Base-by-base conservation (phyloP, 2,329 filamentous ascomycete genomes). In the Alternaria ethzedia region DNA sequence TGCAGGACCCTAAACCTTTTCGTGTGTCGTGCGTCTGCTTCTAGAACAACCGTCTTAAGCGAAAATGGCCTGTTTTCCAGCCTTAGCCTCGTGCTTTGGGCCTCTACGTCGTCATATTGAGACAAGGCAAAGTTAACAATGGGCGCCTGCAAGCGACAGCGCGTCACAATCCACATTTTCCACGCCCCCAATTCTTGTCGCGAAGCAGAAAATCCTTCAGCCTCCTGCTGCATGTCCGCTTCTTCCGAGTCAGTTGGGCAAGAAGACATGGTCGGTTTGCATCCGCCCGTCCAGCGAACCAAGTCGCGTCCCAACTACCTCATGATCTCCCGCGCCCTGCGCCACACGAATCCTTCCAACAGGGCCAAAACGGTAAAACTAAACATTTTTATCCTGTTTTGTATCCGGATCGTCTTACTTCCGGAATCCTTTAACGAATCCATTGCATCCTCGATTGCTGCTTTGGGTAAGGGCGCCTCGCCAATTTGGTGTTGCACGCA, bases 321-420 rank as follows among this genome's bases (percentile, higher is more conserved):
- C 30, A 52, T 41, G 30, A 52, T 41, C 49, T 25, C 32, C 49
- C 28, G 49, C 49, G 36, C 9, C 32, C 23, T 52, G 49, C 49
- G 28, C 49, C 49, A 52, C 49, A 15, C 20, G 17, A 52, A 52
- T 52, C 49, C 30, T 52, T 52, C 49, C 30, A 36, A 17, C 49
- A n/a, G 15, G 21, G 49, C 49, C 32, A 52, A 45, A 52, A 32
- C 30, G 49, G 49, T 52, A 52, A 52, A 52, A 41, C 30, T 12
- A 52, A 52, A 41, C 49, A 52, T 25, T 36, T 52, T 36, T 52
- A 36, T 41, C 30, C 49, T 52, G 49, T 52, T 52, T 52, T 41
- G 30, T 41, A 36, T 21, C 15, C 49, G 30, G 49, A 17, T 52
- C 30, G 49, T 32, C 49, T 52, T 36, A 25, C 28, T 36, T 52